phyloP scores from a whole-genome alignment of 768 basidiomycete species.

The Leccinum arenicola region DNA sequence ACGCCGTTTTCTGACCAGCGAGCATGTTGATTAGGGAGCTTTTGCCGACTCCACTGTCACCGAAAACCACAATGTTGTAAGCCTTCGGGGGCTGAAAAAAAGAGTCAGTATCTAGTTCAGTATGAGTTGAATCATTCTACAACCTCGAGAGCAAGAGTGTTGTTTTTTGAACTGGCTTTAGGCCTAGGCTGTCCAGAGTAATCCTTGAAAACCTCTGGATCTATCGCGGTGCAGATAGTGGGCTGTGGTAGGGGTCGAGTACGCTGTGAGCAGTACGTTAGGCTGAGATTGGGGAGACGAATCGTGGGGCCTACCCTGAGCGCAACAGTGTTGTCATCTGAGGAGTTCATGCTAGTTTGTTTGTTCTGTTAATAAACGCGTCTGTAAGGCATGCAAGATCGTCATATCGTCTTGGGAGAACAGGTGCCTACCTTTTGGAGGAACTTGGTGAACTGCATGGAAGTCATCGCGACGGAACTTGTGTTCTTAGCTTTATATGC shows the following conservation, averaged over 20 bases:
- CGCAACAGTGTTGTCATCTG: not conserved
- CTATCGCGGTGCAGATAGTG: slow-evolving; percentile 12
- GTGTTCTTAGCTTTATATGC: slow-evolving; percentile 13
- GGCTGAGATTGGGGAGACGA: not conserved
- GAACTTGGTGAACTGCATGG: not conserved
- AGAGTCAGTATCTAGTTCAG: not conserved
- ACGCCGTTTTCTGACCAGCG: slow-evolving; percentile 26
- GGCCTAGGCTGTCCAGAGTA: not conserved
- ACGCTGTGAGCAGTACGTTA: slow-evolving; percentile 7
- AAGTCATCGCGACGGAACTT: not conserved
- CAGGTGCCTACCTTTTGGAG: slow-evolving; percentile 12
- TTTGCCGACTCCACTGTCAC: slow-evolving; percentile 42
- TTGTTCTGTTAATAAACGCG: not conserved
- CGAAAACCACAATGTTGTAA: slow-evolving; percentile 42
- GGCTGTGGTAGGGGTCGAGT: slow-evolving; percentile 2
- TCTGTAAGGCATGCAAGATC: slow-evolving; percentile 1
- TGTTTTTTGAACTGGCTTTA: not conserved
- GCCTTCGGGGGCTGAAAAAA: slow-evolving; percentile 2
- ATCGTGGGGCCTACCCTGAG: slow-evolving; percentile 5
- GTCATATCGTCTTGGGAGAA: not conserved
- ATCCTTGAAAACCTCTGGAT: not conserved
- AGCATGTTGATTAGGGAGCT: slow-evolving; percentile 46
- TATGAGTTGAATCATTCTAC: not conserved
- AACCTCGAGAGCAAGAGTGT: slow-evolving; percentile 7
- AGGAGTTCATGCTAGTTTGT: not conserved